A percentile compares a stretch with the other conserved stretches of the same genome.
These are phyloP conservation scores for Saccharomycopsis guyanensis DNA, from an alignment of 805 yeast species.

Conservation along the genomic window DNA sequence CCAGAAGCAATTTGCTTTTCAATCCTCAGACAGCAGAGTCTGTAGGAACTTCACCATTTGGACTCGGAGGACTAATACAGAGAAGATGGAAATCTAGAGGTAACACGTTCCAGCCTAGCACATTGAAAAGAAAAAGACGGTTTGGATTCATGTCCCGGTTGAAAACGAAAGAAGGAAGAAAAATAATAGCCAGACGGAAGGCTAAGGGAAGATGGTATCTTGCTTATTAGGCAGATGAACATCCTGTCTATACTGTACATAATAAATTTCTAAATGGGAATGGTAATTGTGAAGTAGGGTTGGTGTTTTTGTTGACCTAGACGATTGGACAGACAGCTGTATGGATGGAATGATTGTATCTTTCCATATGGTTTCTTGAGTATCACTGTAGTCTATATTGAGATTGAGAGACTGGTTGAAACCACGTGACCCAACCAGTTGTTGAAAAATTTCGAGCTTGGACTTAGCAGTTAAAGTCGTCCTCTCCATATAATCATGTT, in stretches of 20 bases:
- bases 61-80: constrained; percentile 28
- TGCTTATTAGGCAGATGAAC: constrained; percentile 45
- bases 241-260: background rate
- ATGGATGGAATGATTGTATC: no score
- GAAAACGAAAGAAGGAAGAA: constrained; percentile 67
- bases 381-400: no score
- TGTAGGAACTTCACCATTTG: background rate
- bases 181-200: constrained; percentile 66
- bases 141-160: constrained; percentile 85
- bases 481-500: no score
- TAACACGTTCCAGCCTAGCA: constrained; percentile 90
- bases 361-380: no score
- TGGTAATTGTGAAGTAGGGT: no score
- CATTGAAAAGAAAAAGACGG: constrained; percentile 81
- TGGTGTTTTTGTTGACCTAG: no score
- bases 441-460: background rate
- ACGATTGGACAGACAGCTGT: no score
- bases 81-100: constrained; percentile 85
- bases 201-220: constrained; percentile 93
- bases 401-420: no score
- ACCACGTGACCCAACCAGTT: no score
- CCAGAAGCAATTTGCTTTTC: background rate
- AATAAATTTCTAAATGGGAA: no score
- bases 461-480: background rate
- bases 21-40: background rate